These are phyloP conservation scores for Cryptococcus maquisensis DNA, from an alignment of 1,284 basidiomycete species.

Conservation along the genomic window DNA sequence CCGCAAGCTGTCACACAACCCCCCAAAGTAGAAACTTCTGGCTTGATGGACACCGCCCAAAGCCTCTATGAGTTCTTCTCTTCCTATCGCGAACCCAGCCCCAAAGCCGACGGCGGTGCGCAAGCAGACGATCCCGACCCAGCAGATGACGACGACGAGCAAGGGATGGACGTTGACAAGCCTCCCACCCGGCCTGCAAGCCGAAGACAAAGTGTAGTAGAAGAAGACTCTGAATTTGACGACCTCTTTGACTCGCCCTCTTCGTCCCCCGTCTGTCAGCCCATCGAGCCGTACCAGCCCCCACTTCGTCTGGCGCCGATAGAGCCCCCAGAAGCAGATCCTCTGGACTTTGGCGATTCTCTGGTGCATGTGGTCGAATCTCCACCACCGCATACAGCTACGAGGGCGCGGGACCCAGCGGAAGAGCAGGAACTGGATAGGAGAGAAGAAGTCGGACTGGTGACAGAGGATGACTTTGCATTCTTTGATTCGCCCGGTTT, in stretches of 20 bases:
- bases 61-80: slow-evolving; percentile 34
- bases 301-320: background rate
- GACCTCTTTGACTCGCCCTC: slow-evolving; percentile 17
- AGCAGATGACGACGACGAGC: background rate
- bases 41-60: slow-evolving; percentile 29
- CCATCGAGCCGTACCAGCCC: background rate
- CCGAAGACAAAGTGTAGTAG: too few species aligned
- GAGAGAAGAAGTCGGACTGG: slow-evolving; percentile 1
- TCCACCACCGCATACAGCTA: background rate
- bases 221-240: slow-evolving; percentile 26
- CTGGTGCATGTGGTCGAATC: background rate
- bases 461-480: slow-evolving; percentile 46
- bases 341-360: background rate
- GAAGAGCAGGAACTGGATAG: background rate
- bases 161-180: background rate
- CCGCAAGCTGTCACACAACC: background rate
- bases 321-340: background rate
- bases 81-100: slow-evolving; percentile 23
- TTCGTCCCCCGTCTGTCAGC: slow-evolving; percentile 1
- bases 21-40: background rate
- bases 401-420: too few species aligned
- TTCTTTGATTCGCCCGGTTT: slow-evolving; percentile 43
- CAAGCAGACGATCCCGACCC: slow-evolving; percentile 10
- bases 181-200: too few species aligned
- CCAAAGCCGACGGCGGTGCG: slow-evolving; percentile 6